Percentiles rank a stretch among this genome's conserved stretches.
Conservation (phyloP, 305 asterid species). For the Fraxinus baroniana region DNA sequence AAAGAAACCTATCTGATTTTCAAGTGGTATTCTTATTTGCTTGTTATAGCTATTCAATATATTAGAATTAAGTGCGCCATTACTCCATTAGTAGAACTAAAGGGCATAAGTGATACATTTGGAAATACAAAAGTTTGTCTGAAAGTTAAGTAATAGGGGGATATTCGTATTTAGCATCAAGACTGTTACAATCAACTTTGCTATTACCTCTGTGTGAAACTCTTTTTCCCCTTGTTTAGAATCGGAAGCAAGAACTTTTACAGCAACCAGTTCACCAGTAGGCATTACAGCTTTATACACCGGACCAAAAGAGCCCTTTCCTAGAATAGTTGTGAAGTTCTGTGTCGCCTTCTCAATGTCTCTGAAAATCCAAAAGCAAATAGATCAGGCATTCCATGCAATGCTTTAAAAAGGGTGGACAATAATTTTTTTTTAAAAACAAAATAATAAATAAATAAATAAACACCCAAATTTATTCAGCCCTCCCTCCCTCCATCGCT, state of each 20-base stretch:
- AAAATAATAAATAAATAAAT: background rate
- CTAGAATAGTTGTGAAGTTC: constrained; percentile 78
- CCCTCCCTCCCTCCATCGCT: background rate
- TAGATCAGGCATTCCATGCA: background rate
- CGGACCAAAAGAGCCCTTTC: constrained; percentile 97
- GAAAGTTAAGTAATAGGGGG: background rate
- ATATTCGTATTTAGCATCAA: background rate
- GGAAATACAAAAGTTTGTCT: background rate
- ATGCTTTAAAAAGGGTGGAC: background rate
- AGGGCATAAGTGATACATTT: background rate
- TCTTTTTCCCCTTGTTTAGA: constrained; percentile 98
- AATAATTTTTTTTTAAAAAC: background rate
- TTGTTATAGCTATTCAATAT: background rate
- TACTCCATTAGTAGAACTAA: background rate
- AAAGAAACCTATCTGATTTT: background rate
- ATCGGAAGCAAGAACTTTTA: constrained; percentile 90
- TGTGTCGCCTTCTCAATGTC: constrained; percentile 90
- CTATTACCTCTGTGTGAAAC: constrained; percentile 88
- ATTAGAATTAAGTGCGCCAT: background rate
- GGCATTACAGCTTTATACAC: constrained; percentile 91
- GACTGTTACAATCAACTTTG: constrained; percentile 12
- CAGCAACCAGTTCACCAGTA: constrained; percentile 86
- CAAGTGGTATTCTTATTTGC: background rate
- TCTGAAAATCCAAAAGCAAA: constrained; percentile 37
- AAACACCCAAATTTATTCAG: background rate